Percentiles rank a stretch among this genome's conserved stretches.
These are phyloP conservation scores for Westerdykella aurantiaca DNA, from an alignment of 2,329 filamentous ascomycete species.

Conservation along the genomic window DNA sequence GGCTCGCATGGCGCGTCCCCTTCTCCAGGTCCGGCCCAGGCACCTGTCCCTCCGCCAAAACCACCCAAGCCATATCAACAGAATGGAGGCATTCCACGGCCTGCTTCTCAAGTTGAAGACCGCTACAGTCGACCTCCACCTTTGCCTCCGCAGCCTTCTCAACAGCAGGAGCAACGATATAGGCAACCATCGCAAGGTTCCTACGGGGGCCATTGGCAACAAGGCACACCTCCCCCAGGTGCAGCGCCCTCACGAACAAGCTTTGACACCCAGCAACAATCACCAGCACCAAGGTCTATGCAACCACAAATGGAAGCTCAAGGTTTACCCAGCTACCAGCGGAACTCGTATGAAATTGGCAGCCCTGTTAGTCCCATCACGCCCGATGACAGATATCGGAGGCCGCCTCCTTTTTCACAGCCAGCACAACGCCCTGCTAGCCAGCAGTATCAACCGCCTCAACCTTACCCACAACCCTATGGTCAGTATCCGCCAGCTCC, in stretches of 20 bases:
- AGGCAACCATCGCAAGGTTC: slow-evolving; percentile 10
- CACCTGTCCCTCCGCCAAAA: slow-evolving; percentile 41
- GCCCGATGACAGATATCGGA: slow-evolving; percentile 23
- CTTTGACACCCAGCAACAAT: slow-evolving; percentile 23
- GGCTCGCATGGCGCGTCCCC: slow-evolving; percentile 30
- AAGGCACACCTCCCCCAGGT: slow-evolving; percentile 11
- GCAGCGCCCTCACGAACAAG: slow-evolving; percentile 2
- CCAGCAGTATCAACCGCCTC: slow-evolving; percentile 9
- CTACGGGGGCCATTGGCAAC: slow-evolving; percentile 13
- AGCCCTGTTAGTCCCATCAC: slow-evolving; percentile 37
- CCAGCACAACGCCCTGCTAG: slow-evolving; percentile 1
- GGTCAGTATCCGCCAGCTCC: slow-evolving; percentile 13
- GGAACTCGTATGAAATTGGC: slow-evolving; percentile 19
- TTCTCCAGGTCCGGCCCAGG: slow-evolving; percentile 25
- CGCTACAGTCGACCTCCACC: slow-evolving; percentile 29
- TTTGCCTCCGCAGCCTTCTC: slow-evolving; percentile 30
- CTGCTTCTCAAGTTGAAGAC: slow-evolving; percentile 11
- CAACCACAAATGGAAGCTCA: slow-evolving; percentile 26
- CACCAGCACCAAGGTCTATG: slow-evolving; percentile 21
- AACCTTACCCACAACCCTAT: slow-evolving; percentile 13
- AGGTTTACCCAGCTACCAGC: slow-evolving; percentile 9
- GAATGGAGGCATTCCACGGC: slow-evolving; percentile 17
- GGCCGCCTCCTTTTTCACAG: slow-evolving; percentile 14
- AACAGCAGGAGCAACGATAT: slow-evolving; percentile 17
- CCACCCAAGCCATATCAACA: slow-evolving; percentile 41